Conservation (phyloP, 1,284 basidiomycete species). For the Ceratobasidium sp. region DNA sequence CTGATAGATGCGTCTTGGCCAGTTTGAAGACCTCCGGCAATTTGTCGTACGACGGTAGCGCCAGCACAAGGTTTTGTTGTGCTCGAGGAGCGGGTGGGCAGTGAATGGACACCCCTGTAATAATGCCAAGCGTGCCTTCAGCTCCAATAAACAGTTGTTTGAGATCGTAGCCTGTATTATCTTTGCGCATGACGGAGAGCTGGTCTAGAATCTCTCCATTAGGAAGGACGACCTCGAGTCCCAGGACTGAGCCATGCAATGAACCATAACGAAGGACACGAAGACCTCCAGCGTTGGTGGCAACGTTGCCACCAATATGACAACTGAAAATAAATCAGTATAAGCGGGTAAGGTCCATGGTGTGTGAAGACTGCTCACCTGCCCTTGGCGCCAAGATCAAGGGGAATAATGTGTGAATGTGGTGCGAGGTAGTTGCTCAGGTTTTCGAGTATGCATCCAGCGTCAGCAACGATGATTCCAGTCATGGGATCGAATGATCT, state of each 20-base stretch:
- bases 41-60: conserved; percentile 77
- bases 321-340: conserved; percentile 65
- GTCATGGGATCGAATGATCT: conserved; percentile 89
- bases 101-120: conserved; percentile 95
- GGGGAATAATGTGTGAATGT: conserved; percentile 94
- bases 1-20: conserved; percentile 78
- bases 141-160: conserved; percentile 99
- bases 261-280: conserved; percentile 95
- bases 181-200: conserved; percentile 88
- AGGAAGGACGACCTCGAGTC: conserved; percentile 96
- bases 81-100: conserved; percentile 85
- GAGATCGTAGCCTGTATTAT: conserved; percentile 99
- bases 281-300: conserved; percentile 97
- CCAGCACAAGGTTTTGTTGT: conserved; percentile 81
- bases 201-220: conserved; percentile 96
- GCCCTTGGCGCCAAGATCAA: conserved; percentile 98
- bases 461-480: conserved; percentile 73
- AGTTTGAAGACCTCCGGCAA: conserved; percentile 76
- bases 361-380: conserved; percentile 63
- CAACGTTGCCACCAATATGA: conserved; percentile 97
- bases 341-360: neutral
- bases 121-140: conserved; percentile 95
- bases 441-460: conserved; percentile 94
- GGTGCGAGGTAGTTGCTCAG: conserved; percentile 89
- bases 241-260: conserved; percentile 93